These are phyloP conservation scores for Venturia effusa DNA, from an alignment of 2,329 filamentous ascomycete species.

Conservation along the genomic window DNA sequence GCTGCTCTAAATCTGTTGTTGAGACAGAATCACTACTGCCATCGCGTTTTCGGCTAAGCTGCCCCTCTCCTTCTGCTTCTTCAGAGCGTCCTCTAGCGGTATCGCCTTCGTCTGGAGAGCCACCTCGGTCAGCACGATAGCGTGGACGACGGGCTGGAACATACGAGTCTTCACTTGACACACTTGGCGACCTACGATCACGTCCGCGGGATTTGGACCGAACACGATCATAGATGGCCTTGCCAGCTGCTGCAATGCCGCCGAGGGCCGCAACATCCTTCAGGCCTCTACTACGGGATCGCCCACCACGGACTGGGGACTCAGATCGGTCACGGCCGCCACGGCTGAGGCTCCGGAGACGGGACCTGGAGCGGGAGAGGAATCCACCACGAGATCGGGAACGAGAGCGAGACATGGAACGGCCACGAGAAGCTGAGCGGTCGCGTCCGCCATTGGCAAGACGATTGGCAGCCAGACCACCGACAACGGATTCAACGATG, in stretches of 20 bases:
- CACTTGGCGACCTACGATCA: constrained; percentile 32
- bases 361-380: constrained; percentile 50
- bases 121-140: constrained; percentile 28
- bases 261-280: constrained; percentile 38
- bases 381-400: constrained; percentile 44
- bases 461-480: constrained; percentile 76
- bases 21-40: constrained; percentile 41
- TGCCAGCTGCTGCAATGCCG: constrained; percentile 39
- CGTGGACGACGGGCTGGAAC: constrained; percentile 37
- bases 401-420: constrained; percentile 32
- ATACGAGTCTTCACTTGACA: constrained; percentile 39
- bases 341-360: constrained; percentile 31
- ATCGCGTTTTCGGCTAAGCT: constrained; percentile 14
- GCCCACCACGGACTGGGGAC: constrained; percentile 27
- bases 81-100: constrained; percentile 26
- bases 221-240: constrained; percentile 43
- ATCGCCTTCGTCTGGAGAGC: constrained; percentile 30
- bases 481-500: constrained; percentile 75
- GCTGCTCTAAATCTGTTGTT: constrained; percentile 51
- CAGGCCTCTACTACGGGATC: constrained; percentile 19
- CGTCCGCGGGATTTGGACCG: constrained; percentile 42
- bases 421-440: constrained; percentile 49
- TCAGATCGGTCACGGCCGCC: constrained; percentile 24
- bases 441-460: constrained; percentile 70
- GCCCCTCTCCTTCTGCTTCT: constrained; percentile 16